phyloP scores from a whole-genome alignment of 2,329 filamentous ascomycete species.

The Pseudogymnoascus sp. region DNA sequence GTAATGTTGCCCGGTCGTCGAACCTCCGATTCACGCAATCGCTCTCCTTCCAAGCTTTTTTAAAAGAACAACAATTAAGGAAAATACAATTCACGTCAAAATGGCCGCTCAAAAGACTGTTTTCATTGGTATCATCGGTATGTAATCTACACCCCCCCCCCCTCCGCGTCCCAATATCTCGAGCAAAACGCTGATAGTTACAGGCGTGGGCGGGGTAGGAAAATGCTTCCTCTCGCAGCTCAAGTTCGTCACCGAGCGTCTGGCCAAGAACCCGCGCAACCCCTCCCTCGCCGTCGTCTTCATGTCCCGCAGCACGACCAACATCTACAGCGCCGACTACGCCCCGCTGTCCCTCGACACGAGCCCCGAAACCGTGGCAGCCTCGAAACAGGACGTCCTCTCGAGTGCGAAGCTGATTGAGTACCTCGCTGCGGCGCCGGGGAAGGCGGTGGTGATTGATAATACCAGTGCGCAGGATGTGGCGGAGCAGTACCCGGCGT shows the following conservation, averaged over 20 bases:
- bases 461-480: slow-evolving; percentile 89
- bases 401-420: slow-evolving; percentile 62
- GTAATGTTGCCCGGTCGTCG: background rate
- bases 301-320: slow-evolving; percentile 77
- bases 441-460: slow-evolving; percentile 78
- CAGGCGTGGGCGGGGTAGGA: slow-evolving; percentile 87
- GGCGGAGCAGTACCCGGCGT: slow-evolving; percentile 71
- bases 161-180: slow-evolving; percentile 15
- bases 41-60: background rate
- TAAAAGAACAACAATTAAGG: background rate
- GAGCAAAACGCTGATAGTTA: slow-evolving; percentile 11
- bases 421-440: slow-evolving; percentile 69
- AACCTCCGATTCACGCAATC: slow-evolving; percentile 9
- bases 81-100: slow-evolving; percentile 9
- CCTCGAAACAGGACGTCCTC: slow-evolving; percentile 56
- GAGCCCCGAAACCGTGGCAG: slow-evolving; percentile 52
- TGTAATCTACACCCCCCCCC: background rate
- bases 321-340: slow-evolving; percentile 67
- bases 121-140: slow-evolving; percentile 38
- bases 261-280: slow-evolving; percentile 39
- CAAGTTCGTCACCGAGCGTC: slow-evolving; percentile 54
- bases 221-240: slow-evolving; percentile 85
- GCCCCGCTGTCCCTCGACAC: slow-evolving; percentile 54
- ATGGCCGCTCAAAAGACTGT: slow-evolving; percentile 29
- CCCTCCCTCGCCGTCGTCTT: slow-evolving; percentile 66